Conservation (phyloP, 768 basidiomycete genomes). For the Neoboletus brunneissimus region DNA sequence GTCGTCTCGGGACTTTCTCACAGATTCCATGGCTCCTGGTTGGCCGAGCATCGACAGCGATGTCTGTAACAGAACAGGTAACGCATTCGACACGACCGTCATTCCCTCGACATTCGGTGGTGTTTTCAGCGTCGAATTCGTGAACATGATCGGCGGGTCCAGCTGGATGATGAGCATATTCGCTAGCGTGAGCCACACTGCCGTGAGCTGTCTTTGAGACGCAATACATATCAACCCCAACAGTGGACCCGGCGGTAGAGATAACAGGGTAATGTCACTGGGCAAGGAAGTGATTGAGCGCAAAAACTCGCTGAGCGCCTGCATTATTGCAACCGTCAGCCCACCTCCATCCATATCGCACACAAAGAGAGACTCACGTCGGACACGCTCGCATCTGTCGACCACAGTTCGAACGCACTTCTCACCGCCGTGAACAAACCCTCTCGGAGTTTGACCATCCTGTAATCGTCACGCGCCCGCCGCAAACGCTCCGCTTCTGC, state of each 20-base stretch:
- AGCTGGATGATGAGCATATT: slow-evolving; percentile 80
- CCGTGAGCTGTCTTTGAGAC: slow-evolving; percentile 66
- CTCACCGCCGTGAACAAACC: slow-evolving; percentile 59
- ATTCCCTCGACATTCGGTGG: slow-evolving; percentile 55
- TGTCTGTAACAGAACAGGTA: slow-evolving; percentile 59
- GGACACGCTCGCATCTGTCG: slow-evolving; percentile 70
- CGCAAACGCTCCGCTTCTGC: slow-evolving; percentile 55
- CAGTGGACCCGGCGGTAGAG: slow-evolving; percentile 77
- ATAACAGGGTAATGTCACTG: slow-evolving; percentile 71
- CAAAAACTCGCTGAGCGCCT: slow-evolving; percentile 82
- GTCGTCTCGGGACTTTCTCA: slow-evolving; percentile 35
- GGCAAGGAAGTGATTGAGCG: slow-evolving; percentile 84
- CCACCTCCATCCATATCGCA: background rate
- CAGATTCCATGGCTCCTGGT: slow-evolving; percentile 67
- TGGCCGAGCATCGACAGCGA: slow-evolving; percentile 52
- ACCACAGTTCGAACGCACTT: slow-evolving; percentile 70
- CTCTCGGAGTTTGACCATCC: slow-evolving; percentile 63
- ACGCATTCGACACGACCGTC: slow-evolving; percentile 49
- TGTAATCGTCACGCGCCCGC: slow-evolving; percentile 59
- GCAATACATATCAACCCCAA: slow-evolving; percentile 77
- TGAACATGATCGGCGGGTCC: slow-evolving; percentile 58
- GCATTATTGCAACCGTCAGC: slow-evolving; percentile 3
- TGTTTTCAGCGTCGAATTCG: slow-evolving; percentile 42
- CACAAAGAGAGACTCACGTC: slow-evolving; percentile 51
- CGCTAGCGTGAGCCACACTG: slow-evolving; percentile 82